These are phyloP conservation scores for Leccinum boreale DNA, from an alignment of 768 basidiomycete species.

Conservation along the genomic window DNA sequence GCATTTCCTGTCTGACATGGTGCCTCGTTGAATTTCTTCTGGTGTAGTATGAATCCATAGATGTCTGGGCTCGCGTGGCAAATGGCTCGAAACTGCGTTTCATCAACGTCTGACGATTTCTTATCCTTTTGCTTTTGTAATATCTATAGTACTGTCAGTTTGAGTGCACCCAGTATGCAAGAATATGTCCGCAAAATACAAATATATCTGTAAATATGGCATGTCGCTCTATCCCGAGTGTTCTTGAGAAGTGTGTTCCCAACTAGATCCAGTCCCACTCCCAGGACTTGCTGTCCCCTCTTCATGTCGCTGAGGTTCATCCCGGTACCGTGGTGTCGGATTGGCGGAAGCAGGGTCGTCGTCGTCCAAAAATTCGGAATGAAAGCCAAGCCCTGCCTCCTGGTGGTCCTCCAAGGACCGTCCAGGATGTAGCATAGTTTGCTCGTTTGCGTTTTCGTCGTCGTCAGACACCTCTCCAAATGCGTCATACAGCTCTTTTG, in stretches of 20 bases:
- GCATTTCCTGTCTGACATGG: neutral
- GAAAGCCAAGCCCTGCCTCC: conserved; percentile 51
- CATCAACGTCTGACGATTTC: conserved; percentile 31
- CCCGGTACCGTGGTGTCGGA: conserved; percentile 40
- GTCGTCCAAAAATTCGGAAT: conserved; percentile 82
- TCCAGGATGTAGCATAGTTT: conserved; percentile 52
- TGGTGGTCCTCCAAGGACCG: conserved; percentile 31
- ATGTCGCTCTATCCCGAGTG: conserved; percentile 18
- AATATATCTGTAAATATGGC: conserved; percentile 19
- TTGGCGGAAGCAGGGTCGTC: conserved; percentile 49
- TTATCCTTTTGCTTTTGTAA: neutral
- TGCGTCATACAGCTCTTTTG: conserved; percentile 93
- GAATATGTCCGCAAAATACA: conserved; percentile 17
- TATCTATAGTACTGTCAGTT: conserved; percentile 9
- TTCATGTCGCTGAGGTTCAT: conserved; percentile 44
- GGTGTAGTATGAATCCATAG: conserved; percentile 80
- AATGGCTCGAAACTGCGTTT: conserved; percentile 81
- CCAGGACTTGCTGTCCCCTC: conserved; percentile 30
- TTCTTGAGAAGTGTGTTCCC: conserved; percentile 64
- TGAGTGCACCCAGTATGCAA: conserved; percentile 15
- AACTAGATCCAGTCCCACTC: conserved; percentile 56
- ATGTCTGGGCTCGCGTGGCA: conserved; percentile 79
- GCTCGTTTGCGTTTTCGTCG: conserved; percentile 75
- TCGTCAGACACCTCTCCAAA: conserved; percentile 90
- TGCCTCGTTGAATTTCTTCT: conserved; percentile 7